A percentile compares a stretch with the other conserved stretches of the same genome.
Conservation (phyloP, 225 moss, liverwort and hornwort genomes). For the Asterella californica region DNA sequence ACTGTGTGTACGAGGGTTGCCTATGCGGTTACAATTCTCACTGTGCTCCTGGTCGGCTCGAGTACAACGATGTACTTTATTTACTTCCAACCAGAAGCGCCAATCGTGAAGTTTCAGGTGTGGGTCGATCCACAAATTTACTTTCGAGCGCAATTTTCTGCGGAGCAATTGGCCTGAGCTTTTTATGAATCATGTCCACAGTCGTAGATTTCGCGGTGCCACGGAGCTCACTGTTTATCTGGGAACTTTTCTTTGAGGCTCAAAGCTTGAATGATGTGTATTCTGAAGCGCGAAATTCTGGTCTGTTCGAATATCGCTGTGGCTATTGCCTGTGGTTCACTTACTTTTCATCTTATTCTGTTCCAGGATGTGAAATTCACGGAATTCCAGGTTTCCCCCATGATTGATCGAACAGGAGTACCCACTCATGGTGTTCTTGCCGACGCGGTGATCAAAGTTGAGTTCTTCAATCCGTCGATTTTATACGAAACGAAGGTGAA, state of each 20-base stretch:
- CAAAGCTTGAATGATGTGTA: neutral
- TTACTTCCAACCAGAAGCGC: constrained; percentile 10
- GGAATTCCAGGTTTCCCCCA: neutral
- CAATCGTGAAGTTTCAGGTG: constrained; percentile 15
- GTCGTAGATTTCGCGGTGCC: neutral
- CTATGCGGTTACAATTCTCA: constrained; percentile 5
- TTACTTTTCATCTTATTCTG: neutral
- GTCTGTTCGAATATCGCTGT: neutral
- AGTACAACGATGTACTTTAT: constrained; percentile 13
- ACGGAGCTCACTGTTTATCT: neutral
- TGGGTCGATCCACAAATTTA: neutral
- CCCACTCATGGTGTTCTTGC: constrained; percentile 14
- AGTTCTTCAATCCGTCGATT: constrained; percentile 19
- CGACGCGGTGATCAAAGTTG: neutral
- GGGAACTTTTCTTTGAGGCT: neutral
- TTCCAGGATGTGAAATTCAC: constrained; percentile 16
- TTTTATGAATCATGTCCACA: neutral
- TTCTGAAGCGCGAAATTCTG: neutral
- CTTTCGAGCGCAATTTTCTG: too few species aligned
- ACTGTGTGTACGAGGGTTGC: constrained; percentile 20
- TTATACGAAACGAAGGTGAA: constrained; percentile 9
- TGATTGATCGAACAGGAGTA: constrained; percentile 17
- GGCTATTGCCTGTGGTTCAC: neutral
- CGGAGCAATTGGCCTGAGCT: neutral
- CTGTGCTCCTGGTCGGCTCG: neutral